Evolutionary conservation across 2,329 filamentous ascomycete species (phyloP).

Genomic region (Fusarium foetens): DNA sequence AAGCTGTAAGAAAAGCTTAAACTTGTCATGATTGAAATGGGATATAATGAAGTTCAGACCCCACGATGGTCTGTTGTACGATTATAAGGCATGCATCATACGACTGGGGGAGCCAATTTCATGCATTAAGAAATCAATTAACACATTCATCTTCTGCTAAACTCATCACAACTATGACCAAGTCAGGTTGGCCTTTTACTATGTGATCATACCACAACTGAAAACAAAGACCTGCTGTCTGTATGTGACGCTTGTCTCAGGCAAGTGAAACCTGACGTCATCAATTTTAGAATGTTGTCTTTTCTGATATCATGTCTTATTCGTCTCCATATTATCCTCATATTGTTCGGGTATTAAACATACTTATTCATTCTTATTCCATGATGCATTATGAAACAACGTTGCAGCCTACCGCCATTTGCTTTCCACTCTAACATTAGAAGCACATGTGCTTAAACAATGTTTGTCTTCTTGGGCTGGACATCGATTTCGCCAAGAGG

Average conservation of each 20-base stretch:
- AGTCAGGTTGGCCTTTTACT: not conserved
- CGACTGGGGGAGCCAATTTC: conserved; percentile 24
- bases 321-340: not conserved
- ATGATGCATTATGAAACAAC: not conserved
- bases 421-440: not conserved
- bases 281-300: not conserved
- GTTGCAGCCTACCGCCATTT: not conserved
- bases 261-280: conserved; percentile 7
- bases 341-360: not conserved
- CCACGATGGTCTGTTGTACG: conserved; percentile 27
- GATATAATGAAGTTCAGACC: conserved; percentile 21
- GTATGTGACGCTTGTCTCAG: not conserved
- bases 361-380: not conserved
- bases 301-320: not conserved
- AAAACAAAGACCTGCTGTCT: not conserved
- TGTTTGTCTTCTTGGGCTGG: conserved; percentile 34
- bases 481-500: conserved; percentile 52
- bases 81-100: conserved; percentile 38
- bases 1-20: conserved; percentile 27
- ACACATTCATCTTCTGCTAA: not conserved
- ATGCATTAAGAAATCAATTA: conserved; percentile 18
- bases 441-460: conserved; percentile 23
- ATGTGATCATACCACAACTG: not conserved
- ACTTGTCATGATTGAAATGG: not conserved
- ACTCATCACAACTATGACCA: not conserved